phyloP scores from a whole-genome alignment of 306 rosid species.

The Crotalaria pallida region DNA sequence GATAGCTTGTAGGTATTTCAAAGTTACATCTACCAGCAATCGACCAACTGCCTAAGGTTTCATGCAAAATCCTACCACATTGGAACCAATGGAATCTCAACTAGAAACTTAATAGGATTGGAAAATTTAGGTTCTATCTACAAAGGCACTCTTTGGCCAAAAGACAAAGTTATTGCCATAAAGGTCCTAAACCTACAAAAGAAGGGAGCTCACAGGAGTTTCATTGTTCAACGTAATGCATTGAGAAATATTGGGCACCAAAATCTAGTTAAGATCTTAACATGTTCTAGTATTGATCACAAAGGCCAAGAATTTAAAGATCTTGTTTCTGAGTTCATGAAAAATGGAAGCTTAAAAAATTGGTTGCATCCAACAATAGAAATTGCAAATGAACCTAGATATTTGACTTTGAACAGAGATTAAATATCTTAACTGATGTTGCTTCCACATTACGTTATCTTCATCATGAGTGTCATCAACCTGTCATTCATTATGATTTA shows the following conservation, averaged over 20 bases:
- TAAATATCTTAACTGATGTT: neutral
- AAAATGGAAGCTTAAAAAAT: conserved; percentile 15
- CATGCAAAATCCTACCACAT: neutral
- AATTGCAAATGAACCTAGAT: neutral
- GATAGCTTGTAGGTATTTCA: neutral
- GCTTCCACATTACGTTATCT: neutral
- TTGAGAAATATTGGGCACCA: neutral
- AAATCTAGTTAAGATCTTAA: conserved; percentile 13
- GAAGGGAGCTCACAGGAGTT: conserved; percentile 18
- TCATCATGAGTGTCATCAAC: neutral
- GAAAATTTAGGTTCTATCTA: neutral
- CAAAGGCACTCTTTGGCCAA: neutral
- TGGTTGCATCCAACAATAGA: neutral
- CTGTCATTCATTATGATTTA: too few relatives aligned
- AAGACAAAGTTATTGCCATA: conserved; percentile 9
- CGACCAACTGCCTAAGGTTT: neutral
- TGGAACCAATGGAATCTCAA: neutral
- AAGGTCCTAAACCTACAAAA: conserved; percentile 19
- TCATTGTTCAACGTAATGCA: conserved; percentile 10
- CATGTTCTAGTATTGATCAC: conserved; percentile 11
- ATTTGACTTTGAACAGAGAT: neutral
- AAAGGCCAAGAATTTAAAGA: too few relatives aligned
- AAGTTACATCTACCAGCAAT: too few relatives aligned
- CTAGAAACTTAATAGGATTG: neutral
- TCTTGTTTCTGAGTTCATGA: too few relatives aligned